phyloP scores from a whole-genome alignment of 345 rosid genomes.

The Tarenaya hassleriana region DNA sequence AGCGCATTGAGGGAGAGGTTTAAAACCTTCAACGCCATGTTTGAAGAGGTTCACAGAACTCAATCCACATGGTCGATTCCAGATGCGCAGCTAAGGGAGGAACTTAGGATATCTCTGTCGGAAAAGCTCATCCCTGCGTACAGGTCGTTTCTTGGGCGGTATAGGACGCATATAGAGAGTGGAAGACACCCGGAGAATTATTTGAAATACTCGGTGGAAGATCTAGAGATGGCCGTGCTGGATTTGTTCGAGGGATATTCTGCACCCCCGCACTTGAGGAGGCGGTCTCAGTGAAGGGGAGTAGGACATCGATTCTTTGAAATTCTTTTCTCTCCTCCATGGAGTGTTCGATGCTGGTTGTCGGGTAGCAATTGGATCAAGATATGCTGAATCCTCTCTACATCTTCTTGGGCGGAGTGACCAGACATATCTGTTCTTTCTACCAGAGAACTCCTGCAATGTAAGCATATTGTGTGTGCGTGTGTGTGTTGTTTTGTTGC shows the following conservation, averaged over 20 bases:
- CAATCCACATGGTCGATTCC: conserved; percentile 81
- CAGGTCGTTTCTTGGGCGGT: conserved; percentile 86
- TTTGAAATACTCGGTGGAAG: conserved; percentile 85
- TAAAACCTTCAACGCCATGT: conserved; percentile 79
- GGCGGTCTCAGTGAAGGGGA: conserved; percentile 45
- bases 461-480: too few species aligned
- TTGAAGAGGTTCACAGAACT: conserved; percentile 86
- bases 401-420: too few species aligned
- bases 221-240: conserved; percentile 76
- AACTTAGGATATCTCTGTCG: conserved; percentile 77
- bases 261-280: conserved; percentile 68
- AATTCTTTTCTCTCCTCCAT: too few species aligned
- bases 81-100: conserved; percentile 80
- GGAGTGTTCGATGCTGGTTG: too few species aligned
- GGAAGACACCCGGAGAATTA: conserved; percentile 92
- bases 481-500: too few species aligned
- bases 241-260: conserved; percentile 93
- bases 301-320: not conserved
- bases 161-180: conserved; percentile 84
- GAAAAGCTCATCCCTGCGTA: conserved; percentile 86
- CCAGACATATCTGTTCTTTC: too few species aligned
- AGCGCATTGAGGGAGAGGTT: conserved; percentile 84
- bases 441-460: too few species aligned
- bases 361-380: too few species aligned
- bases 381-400: too few species aligned